phyloP scores from a whole-genome alignment of 257 asterid species.

The Salvia hispanica region DNA sequence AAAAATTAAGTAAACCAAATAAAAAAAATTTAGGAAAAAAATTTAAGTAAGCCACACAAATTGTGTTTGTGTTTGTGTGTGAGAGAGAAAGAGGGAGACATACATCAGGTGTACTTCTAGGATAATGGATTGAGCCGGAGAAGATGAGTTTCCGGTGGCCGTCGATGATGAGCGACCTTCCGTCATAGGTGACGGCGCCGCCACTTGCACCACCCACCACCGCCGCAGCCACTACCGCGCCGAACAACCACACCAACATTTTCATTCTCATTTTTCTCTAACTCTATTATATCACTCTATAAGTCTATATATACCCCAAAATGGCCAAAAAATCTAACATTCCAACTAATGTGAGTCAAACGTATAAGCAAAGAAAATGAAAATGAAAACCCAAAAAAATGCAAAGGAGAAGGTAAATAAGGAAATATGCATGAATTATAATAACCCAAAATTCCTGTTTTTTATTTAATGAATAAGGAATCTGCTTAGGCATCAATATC shows the following conservation, averaged over 20 bases:
- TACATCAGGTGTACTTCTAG: constrained; percentile 90
- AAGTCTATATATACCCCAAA: background rate
- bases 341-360: background rate
- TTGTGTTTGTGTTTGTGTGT: background rate
- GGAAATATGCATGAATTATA: constrained; percentile 18
- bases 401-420: constrained; percentile 23
- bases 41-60: background rate
- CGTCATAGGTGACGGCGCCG: constrained; percentile 61
- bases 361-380: constrained; percentile 25
- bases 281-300: too few species aligned
- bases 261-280: too few species aligned
- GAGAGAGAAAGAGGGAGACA: constrained; percentile 23
- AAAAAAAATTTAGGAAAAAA: background rate
- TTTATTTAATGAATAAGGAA: background rate
- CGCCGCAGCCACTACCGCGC: constrained; percentile 29
- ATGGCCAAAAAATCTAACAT: background rate
- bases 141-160: constrained; percentile 69
- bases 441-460: background rate
- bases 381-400: constrained; percentile 15
- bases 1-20: too few species aligned
- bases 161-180: constrained; percentile 64
- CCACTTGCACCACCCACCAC: constrained; percentile 39
- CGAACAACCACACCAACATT: constrained; percentile 34
- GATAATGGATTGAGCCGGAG: constrained; percentile 90
- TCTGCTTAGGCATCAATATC: background rate